These are phyloP conservation scores for Penicillium argentinense DNA, from an alignment of 495 filamentous ascomycete genomes.

Conservation along the genomic window DNA sequence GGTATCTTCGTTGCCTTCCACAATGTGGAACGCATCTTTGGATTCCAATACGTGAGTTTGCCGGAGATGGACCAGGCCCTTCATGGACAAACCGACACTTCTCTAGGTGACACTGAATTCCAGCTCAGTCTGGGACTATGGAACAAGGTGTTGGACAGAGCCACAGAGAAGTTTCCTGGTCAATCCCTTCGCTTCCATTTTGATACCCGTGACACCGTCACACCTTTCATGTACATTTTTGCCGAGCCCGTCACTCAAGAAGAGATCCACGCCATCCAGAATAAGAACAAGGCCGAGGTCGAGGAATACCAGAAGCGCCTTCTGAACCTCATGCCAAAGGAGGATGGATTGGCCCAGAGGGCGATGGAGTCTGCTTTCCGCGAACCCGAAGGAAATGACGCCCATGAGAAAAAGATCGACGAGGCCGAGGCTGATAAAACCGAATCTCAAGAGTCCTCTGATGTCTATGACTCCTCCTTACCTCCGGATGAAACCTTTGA, in stretches of 20 bases:
- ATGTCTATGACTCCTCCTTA: not conserved
- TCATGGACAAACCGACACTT: conserved; percentile 66
- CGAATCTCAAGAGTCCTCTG: not conserved
- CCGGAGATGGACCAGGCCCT: conserved; percentile 83
- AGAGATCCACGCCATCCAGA: conserved; percentile 73
- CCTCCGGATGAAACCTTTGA: not conserved
- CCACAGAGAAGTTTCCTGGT: conserved; percentile 67
- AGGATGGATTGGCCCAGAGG: conserved; percentile 25
- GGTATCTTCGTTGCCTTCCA: conserved; percentile 98
- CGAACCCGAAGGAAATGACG: not conserved
- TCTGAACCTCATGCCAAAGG: conserved; percentile 29
- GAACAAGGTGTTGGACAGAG: conserved; percentile 73
- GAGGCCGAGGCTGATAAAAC: too few relatives aligned
- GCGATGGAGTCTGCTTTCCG: not conserved
- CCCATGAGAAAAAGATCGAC: too few relatives aligned
- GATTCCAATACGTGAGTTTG: conserved; percentile 90
- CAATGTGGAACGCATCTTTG: conserved; percentile 92
- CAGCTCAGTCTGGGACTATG: conserved; percentile 73
- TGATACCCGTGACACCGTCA: conserved; percentile 63
- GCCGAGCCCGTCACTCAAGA: conserved; percentile 77
- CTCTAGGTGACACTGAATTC: conserved; percentile 86
- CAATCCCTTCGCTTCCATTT: conserved; percentile 81
- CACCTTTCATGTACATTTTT: conserved; percentile 83
- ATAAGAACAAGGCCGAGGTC: conserved; percentile 55
- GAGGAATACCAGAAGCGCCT: conserved; percentile 68